Evolutionary conservation across 1,284 basidiomycete genomes (phyloP), one percentile per base, ranked within the genome.

Genomic region (Coriolopsis trogii): DNA sequence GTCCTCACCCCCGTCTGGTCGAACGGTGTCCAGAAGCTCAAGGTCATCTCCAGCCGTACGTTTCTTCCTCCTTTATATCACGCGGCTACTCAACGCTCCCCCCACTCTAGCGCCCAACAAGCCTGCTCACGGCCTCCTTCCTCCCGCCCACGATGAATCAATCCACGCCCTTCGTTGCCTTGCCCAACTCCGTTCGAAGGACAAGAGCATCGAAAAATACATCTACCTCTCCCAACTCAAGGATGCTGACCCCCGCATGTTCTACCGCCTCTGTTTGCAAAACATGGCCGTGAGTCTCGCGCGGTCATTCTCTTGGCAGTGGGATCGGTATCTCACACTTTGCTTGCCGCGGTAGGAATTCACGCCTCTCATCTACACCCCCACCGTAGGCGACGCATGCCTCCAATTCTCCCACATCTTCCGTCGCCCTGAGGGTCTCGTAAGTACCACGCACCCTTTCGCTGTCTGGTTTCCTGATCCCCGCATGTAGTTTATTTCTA

Each of bases 381-480:
- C 95, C 0, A 87, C 85, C 34, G 93, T 98, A 38, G 95, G 95
- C 34, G 91, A 95, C 65, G 93, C 92, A 1, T 96, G 93, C 70
- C 72, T 93, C 59, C 87, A 92, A 64, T 93, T 85, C 73, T 89
- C 87, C 10, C 82, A 88, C 58, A 93, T 89, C 63, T 95, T 88
- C 71, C 78, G 89, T 53, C 81, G 84, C 34, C 87, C 92, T 0
- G 93, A 95, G 67, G 87, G 88, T 33, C 68, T 89, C 54, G 87
- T 87, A 58, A 61, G 82, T 76, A 16, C 15, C 5, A 9, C 58
- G n/a, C 46, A n/a, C 20, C 40, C 23, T 21, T 31, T 25, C 25
- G 43, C 39, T 15, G 48, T 34, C 34, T 56, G 16, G 38, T 8
- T 36, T 26, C 26, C 49, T 39, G 41, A 53, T 61, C 67, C 38